Percentiles rank a stretch among this genome's conserved stretches.
Conservation (phyloP, 768 basidiomycete species). For the Paxillus involutus region DNA sequence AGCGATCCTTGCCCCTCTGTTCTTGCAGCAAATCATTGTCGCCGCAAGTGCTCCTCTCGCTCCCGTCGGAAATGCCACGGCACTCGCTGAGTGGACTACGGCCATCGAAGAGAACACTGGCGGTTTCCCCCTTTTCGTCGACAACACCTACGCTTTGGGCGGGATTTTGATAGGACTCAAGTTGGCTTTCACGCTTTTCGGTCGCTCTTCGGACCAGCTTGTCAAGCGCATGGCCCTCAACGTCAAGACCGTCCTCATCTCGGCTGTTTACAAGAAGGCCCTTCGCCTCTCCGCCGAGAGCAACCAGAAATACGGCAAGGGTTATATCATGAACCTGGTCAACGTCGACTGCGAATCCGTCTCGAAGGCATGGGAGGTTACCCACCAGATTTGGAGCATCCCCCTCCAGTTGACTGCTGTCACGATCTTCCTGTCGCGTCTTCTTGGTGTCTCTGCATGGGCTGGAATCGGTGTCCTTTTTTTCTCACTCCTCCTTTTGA, state of each 20-base stretch:
- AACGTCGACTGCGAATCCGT: slow-evolving; percentile 31
- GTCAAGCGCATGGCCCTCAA: slow-evolving; percentile 29
- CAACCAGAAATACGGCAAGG: slow-evolving; percentile 26
- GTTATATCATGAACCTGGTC: slow-evolving; percentile 29
- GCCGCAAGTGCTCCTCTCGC: slow-evolving; percentile 16
- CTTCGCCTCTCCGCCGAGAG: slow-evolving; percentile 26
- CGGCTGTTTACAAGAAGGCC: slow-evolving; percentile 31
- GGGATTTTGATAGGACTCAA: slow-evolving; percentile 26
- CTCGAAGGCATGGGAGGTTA: slow-evolving; percentile 28
- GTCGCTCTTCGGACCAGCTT: slow-evolving; percentile 29
- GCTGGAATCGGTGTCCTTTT: slow-evolving; percentile 28
- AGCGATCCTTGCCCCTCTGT: slow-evolving; percentile 20
- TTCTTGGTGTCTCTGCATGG: slow-evolving; percentile 30
- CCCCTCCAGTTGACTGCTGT: slow-evolving; percentile 25
- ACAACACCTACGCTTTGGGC: slow-evolving; percentile 24
- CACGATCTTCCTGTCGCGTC: slow-evolving; percentile 21
- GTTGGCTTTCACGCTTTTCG: slow-evolving; percentile 22
- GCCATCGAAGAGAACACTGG: slow-evolving; percentile 23
- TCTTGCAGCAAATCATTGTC: slow-evolving; percentile 31
- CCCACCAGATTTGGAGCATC: slow-evolving; percentile 28
- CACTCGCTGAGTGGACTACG: slow-evolving; percentile 18
- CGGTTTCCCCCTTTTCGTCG: slow-evolving; percentile 27
- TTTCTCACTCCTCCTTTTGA: slow-evolving; percentile 22
- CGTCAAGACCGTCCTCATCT: slow-evolving; percentile 30
- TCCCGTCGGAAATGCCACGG: slow-evolving; percentile 19